These are phyloP conservation scores for Quercus tomentella DNA, from an alignment of 331 rosid genomes.

Conservation along the genomic window DNA sequence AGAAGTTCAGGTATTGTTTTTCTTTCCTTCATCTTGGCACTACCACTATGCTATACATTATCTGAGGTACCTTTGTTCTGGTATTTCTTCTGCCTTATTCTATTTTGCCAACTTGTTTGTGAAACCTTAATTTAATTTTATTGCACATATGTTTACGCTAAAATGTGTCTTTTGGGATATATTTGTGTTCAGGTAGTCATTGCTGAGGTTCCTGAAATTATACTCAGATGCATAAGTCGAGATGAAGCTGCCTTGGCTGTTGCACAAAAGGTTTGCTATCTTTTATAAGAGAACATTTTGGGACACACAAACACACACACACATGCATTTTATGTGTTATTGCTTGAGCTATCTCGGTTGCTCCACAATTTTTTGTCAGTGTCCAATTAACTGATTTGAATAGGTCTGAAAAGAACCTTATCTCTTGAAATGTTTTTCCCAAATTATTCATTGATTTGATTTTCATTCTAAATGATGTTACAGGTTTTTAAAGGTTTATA, in stretches of 20 bases:
- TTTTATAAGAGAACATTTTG: not conserved
- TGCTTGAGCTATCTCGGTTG: not conserved
- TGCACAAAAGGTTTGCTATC: conserved; percentile 76
- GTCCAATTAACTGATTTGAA: not conserved
- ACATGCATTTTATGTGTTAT: not conserved
- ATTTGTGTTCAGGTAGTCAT: conserved; percentile 52
- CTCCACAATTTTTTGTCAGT: not conserved
- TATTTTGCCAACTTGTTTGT: not conserved
- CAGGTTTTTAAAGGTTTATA: conserved; percentile 90
- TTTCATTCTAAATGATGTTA: not conserved
- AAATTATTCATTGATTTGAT: not conserved
- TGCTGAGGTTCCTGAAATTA: conserved; percentile 91
- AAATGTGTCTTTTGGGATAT: not conserved
- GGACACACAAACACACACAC: not conserved
- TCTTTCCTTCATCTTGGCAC: not conserved
- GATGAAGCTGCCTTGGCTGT: conserved; percentile 99
- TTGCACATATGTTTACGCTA: conserved; percentile 2
- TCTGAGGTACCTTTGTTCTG: not conserved
- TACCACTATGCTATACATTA: not conserved
- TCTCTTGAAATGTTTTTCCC: not conserved
- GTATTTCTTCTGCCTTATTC: not conserved
- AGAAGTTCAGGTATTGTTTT: conserved; percentile 71
- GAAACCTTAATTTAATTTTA: not conserved
- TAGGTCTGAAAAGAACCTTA: not conserved
- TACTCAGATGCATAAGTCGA: conserved; percentile 83